Evolutionary conservation across 2,329 filamentous ascomycete species (phyloP).

Genomic region (Epichloe glyceriae): DNA sequence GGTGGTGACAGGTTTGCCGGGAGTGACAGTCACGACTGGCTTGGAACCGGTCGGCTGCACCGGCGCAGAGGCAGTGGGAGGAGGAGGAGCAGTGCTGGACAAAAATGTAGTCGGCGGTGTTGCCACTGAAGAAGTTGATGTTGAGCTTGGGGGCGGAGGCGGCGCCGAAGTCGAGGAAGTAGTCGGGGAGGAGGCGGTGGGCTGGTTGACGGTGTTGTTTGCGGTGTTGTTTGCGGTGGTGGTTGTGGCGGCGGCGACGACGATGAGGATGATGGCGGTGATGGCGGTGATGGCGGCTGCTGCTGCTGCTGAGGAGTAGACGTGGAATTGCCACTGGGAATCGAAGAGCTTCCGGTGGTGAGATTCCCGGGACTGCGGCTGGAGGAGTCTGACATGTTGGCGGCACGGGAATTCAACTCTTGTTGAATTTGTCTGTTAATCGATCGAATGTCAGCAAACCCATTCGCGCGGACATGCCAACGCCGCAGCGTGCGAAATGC

Average conservation of each 20-base stretch:
- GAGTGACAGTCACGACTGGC: constrained; percentile 15
- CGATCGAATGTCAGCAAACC: constrained; percentile 22
- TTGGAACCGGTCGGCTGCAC: constrained; percentile 8
- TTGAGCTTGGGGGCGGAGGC: background rate
- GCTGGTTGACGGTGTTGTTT: background rate
- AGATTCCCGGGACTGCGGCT: constrained; percentile 9
- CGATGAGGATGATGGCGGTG: background rate
- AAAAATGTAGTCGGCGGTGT: constrained; percentile 8
- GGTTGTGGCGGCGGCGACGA: background rate
- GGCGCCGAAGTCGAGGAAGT: background rate
- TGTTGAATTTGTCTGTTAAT: constrained; percentile 14
- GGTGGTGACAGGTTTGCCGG: constrained; percentile 7
- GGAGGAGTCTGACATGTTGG: constrained; percentile 4
- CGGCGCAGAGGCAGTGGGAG: constrained; percentile 7
- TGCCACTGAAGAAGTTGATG: background rate
- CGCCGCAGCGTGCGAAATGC: background rate
- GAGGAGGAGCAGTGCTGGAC: background rate
- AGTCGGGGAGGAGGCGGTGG: background rate
- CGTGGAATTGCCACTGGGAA: background rate
- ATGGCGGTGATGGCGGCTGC: background rate
- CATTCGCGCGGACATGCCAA: background rate
- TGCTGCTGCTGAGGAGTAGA: constrained; percentile 1
- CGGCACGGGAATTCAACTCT: background rate
- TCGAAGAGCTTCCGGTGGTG: constrained; percentile 11
- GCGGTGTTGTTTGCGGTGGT: background rate